phyloP scores from a whole-genome alignment of 805 yeast genomes.

The Wickerhamiella cacticola region DNA sequence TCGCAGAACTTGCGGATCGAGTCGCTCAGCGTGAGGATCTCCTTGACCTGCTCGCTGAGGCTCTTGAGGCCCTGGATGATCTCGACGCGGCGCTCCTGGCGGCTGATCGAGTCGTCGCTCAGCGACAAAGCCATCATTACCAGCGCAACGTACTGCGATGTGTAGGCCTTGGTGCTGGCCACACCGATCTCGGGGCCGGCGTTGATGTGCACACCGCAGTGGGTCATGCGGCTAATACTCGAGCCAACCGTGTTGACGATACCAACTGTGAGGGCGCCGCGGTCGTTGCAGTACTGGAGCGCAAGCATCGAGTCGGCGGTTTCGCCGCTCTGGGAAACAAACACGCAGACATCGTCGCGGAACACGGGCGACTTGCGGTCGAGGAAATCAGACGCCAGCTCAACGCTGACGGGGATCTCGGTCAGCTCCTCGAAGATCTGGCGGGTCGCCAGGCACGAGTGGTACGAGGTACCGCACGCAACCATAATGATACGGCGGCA shows the following conservation, averaged over 20 bases:
- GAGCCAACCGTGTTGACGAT: conserved; percentile 97
- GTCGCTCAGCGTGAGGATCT: conserved; percentile 60
- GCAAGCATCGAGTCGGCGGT: conserved; percentile 97
- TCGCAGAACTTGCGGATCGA: conserved; percentile 66
- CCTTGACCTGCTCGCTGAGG: conserved; percentile 76
- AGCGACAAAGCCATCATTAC: conserved; percentile 95
- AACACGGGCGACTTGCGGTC: conserved; percentile 95
- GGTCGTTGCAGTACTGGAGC: conserved; percentile 84
- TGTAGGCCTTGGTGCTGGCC: conserved; percentile 97
- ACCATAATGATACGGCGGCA: conserved; percentile 94
- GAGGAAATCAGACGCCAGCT: conserved; percentile 33
- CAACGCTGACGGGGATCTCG: conserved; percentile 36
- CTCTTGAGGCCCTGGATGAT: conserved; percentile 75
- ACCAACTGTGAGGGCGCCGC: conserved; percentile 96
- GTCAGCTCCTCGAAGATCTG: conserved; percentile 93
- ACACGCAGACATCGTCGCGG: conserved; percentile 94
- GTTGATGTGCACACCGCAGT: conserved; percentile 98
- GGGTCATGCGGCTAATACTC: conserved; percentile 88
- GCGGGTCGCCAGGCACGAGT: conserved; percentile 95
- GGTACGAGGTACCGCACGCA: conserved; percentile 99
- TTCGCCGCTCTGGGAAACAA: conserved; percentile 98
- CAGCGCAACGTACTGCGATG: conserved; percentile 93
- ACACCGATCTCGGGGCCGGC: conserved; percentile 99
- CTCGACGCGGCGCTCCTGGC: conserved; percentile 60
- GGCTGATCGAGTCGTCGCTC: conserved; percentile 80